Evolutionary conservation across 768 basidiomycete genomes (phyloP).

Genomic region (Tylopilus sp.): DNA sequence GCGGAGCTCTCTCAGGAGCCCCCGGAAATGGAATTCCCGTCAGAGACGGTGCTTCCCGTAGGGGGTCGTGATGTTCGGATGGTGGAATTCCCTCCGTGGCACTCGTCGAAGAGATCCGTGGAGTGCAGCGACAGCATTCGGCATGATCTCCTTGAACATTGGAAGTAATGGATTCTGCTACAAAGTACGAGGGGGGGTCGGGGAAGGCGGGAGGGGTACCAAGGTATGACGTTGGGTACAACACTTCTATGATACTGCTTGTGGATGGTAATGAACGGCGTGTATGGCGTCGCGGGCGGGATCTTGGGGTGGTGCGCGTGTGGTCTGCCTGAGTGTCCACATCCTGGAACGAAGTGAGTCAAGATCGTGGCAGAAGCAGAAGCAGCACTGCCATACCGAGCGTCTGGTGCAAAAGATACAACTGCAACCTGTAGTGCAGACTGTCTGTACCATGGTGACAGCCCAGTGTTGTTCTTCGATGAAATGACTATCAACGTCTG

Average conservation of each 20-base stretch:
- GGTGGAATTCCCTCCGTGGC: neutral
- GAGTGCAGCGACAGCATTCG: neutral
- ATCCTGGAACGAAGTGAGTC: conserved; percentile 14
- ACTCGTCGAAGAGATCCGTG: neutral
- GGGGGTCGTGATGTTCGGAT: neutral
- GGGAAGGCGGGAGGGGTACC: conserved; percentile 8
- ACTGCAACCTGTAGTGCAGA: conserved; percentile 8
- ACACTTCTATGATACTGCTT: conserved; percentile 22
- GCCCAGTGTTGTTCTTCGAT: conserved; percentile 12
- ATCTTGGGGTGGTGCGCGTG: neutral
- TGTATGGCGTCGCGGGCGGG: conserved; percentile 3
- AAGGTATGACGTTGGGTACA: conserved; percentile 21
- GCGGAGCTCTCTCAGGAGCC: neutral
- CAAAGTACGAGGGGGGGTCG: conserved; percentile 20
- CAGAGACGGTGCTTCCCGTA: conserved; percentile 7
- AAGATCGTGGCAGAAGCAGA: neutral
- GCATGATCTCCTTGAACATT: neutral
- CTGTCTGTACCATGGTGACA: conserved; percentile 7
- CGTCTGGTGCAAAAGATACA: conserved; percentile 8
- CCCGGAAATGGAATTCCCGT: conserved; percentile 13
- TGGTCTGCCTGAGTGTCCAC: neutral
- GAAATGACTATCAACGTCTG: neutral
- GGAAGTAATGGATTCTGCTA: neutral
- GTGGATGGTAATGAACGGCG: conserved; percentile 17
- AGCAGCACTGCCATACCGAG: conserved; percentile 1